Evolutionary conservation across 768 basidiomycete species (phyloP).

Genomic region (Auricularia heimuer): DNA sequence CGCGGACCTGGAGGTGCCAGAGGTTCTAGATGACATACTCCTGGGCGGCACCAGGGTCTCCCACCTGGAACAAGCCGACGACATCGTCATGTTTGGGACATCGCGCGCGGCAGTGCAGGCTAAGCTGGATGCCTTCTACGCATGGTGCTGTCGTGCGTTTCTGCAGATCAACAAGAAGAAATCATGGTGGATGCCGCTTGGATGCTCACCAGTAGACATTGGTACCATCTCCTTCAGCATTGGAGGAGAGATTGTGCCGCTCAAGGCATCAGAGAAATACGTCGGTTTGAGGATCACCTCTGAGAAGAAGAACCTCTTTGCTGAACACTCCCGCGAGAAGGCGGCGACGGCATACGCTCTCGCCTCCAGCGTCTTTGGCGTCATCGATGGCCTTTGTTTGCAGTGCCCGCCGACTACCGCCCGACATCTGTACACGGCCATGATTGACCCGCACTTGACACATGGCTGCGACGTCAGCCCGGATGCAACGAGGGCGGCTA

Average conservation of each 20-base stretch:
- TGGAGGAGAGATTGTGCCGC: neutral
- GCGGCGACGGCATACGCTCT: constrained; percentile 12
- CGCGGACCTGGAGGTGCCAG: constrained; percentile 11
- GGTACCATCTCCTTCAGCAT: neutral
- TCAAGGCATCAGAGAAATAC: neutral
- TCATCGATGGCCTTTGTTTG: too few species aligned
- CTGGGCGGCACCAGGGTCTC: constrained; percentile 8
- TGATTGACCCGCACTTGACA: constrained; percentile 13
- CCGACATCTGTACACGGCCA: constrained; percentile 11
- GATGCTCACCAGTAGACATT: constrained; percentile 2
- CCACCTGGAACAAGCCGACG: constrained; percentile 20
- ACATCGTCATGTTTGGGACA: constrained; percentile 16
- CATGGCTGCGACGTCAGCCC: constrained; percentile 8
- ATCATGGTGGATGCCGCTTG: constrained; percentile 16
- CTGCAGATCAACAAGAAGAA: constrained; percentile 19
- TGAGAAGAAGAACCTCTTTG: constrained; percentile 1
- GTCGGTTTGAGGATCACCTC: constrained; percentile 7
- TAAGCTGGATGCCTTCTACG: constrained; percentile 11
- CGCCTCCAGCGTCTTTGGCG: constrained; percentile 3
- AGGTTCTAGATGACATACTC: constrained; percentile 12
- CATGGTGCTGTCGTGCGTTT: constrained; percentile 19
- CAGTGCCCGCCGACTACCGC: constrained; percentile 1
- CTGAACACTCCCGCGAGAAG: constrained; percentile 11
- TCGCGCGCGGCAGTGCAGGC: constrained; percentile 12
- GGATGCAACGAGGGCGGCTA: constrained; percentile 7